Conservation (phyloP, 192 early-diverging fungal genomes). For the Podila verticillata region DNA sequence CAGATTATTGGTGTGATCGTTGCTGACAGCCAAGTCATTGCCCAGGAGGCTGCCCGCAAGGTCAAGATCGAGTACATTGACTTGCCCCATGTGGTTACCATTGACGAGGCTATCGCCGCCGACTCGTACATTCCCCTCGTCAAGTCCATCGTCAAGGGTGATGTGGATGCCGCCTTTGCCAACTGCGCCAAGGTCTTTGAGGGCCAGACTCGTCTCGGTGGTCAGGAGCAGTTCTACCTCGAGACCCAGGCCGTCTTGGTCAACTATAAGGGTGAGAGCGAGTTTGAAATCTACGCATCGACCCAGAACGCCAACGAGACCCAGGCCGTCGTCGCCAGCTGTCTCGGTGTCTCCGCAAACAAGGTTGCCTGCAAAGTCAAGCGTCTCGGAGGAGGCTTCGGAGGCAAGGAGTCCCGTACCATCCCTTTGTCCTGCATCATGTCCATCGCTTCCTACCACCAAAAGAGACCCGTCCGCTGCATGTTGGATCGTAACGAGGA, state of each 20-base stretch:
- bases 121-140: slow-evolving; percentile 68
- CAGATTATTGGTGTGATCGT: slow-evolving; percentile 85
- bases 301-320: slow-evolving; percentile 84
- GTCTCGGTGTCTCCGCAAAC: slow-evolving; percentile 77
- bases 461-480: slow-evolving; percentile 72
- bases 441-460: slow-evolving; percentile 76
- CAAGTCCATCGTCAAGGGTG: slow-evolving; percentile 68
- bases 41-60: slow-evolving; percentile 72
- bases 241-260: slow-evolving; percentile 79
- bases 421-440: slow-evolving; percentile 70
- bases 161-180: slow-evolving; percentile 65
- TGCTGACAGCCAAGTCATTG: slow-evolving; percentile 71
- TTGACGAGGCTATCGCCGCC: slow-evolving; percentile 80
- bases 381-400: slow-evolving; percentile 90
- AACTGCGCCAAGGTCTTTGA: slow-evolving; percentile 61
- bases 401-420: slow-evolving; percentile 80
- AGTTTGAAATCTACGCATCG: slow-evolving; percentile 81
- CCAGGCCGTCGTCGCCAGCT: slow-evolving; percentile 74
- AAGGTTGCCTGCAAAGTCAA: slow-evolving; percentile 81
- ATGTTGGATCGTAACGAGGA: slow-evolving; percentile 89
- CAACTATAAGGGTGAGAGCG: slow-evolving; percentile 81
- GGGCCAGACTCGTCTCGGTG: slow-evolving; percentile 63
- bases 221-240: slow-evolving; percentile 91
- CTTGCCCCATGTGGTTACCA: slow-evolving; percentile 76
- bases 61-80: slow-evolving; percentile 81